These are phyloP conservation scores for Rheum nobile DNA, from an alignment of 148 eudicot genomes.

Conservation along the genomic window DNA sequence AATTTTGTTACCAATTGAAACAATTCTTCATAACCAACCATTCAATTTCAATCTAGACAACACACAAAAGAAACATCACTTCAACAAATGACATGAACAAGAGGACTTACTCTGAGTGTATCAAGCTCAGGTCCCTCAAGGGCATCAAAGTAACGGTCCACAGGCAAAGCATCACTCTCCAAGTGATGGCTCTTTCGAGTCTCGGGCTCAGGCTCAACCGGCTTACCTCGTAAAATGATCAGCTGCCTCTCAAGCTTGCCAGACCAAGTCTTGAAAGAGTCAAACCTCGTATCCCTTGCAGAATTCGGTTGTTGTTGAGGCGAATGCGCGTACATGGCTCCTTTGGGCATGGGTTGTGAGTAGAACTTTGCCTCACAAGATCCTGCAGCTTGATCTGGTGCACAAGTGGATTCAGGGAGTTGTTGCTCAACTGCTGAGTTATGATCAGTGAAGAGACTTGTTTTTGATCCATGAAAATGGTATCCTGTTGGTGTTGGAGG, in stretches of 20 bases:
- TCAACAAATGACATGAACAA: background rate
- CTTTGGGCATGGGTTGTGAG: constrained; percentile 9
- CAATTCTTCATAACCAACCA: background rate
- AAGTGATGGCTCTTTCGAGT: constrained; percentile 8
- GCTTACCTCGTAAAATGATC: constrained; percentile 44
- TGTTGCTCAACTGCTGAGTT: background rate
- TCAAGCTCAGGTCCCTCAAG: constrained; percentile 86
- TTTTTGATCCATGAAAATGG: background rate
- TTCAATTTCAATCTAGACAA: background rate
- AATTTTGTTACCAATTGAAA: background rate
- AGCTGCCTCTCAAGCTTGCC: constrained; percentile 70
- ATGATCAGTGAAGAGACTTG: background rate
- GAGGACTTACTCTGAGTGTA: constrained; percentile 36
- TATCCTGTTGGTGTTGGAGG: constrained; percentile 11
- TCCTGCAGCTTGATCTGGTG: background rate
- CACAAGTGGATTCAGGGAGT: background rate
- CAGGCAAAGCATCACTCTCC: constrained; percentile 49
- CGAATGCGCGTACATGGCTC: constrained; percentile 16
- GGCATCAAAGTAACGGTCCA: constrained; percentile 73
- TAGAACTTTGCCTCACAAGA: background rate
- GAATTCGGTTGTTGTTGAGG: constrained; percentile 3
- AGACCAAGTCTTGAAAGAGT: constrained; percentile 87
- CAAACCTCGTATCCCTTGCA: constrained; percentile 42
- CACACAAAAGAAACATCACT: background rate
- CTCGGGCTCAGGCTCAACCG: constrained; percentile 26